phyloP scores from a whole-genome alignment of 2,329 filamentous ascomycete genomes.

The Xylariaceae sp. region DNA sequence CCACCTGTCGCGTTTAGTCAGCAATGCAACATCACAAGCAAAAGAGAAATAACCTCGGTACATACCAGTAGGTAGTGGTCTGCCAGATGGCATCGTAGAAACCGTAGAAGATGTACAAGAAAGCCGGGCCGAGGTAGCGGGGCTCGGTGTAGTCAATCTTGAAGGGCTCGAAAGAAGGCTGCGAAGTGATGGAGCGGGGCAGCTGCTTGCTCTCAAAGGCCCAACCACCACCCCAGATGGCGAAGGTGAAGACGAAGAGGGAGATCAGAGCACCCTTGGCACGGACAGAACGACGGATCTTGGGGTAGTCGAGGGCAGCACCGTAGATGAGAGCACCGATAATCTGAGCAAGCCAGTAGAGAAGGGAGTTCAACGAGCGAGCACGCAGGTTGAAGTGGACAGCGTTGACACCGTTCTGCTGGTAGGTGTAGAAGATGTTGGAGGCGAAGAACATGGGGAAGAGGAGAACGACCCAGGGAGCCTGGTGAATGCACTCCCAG shows the following conservation, averaged over 20 bases:
- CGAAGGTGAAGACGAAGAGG: constrained; percentile 61
- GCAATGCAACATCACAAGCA: constrained; percentile 42
- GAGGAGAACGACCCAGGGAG: constrained; percentile 63
- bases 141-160: constrained; percentile 51
- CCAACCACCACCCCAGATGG: constrained; percentile 68
- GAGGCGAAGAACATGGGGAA: constrained; percentile 77
- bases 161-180: constrained; percentile 12
- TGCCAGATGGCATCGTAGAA: constrained; percentile 76
- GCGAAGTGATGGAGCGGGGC: constrained; percentile 34
- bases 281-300: constrained; percentile 53
- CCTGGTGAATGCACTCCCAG: constrained; percentile 56
- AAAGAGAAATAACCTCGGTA: constrained; percentile 60
- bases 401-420: constrained; percentile 67
- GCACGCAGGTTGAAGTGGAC: constrained; percentile 67
- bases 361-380: constrained; percentile 61
- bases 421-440: constrained; percentile 78
- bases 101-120: constrained; percentile 56
- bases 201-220: constrained; percentile 58
- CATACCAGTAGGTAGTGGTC: constrained; percentile 86
- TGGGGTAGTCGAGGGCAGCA: constrained; percentile 54
- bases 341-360: constrained; percentile 71
- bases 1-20: constrained; percentile 49
- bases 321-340: constrained; percentile 64
- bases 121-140: constrained; percentile 66
- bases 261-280: constrained; percentile 55